Evolutionary conservation across 1,139 yeast species (phyloP).

Genomic region (Saccharomyces hybrid): DNA sequence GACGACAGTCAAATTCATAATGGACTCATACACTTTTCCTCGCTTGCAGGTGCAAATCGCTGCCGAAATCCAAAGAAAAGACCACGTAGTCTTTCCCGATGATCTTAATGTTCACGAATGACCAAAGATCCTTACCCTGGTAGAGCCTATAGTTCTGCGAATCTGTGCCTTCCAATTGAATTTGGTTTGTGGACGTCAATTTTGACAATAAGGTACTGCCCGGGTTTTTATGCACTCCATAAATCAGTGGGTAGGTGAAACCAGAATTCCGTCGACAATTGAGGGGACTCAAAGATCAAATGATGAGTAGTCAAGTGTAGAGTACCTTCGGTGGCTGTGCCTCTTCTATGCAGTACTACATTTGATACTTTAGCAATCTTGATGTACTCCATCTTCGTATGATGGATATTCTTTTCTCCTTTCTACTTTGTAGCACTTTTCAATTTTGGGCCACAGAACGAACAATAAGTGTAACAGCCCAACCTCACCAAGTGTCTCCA

Average conservation of each 20-base stretch:
- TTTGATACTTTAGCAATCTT: conserved; percentile 56
- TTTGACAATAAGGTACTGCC: conserved; percentile 33
- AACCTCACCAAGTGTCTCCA: background rate
- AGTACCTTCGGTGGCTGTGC: conserved; percentile 57
- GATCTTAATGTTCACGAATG: conserved; percentile 52
- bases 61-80: conserved; percentile 64
- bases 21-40: conserved; percentile 63
- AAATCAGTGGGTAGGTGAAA: conserved; percentile 84
- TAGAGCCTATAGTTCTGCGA: conserved; percentile 10
- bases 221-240: conserved; percentile 49
- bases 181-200: background rate
- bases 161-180: background rate
- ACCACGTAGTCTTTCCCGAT: conserved; percentile 85
- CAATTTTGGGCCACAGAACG: background rate
- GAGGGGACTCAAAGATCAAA: conserved; percentile 57
- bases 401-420: background rate
- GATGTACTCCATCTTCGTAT: conserved; percentile 44
- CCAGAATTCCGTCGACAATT: conserved; percentile 67
- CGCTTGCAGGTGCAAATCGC: conserved; percentile 44
- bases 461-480: background rate
- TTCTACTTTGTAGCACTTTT: background rate
- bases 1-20: conserved; percentile 58
- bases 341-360: conserved; percentile 64
- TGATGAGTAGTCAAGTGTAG: conserved; percentile 80
- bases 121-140: conserved; percentile 38